A percentile compares a stretch with the other conserved stretches of the same genome.
Evolutionary conservation across 768 basidiomycete genomes (phyloP).

Genomic region (Mrakia hoshinonis): DNA sequence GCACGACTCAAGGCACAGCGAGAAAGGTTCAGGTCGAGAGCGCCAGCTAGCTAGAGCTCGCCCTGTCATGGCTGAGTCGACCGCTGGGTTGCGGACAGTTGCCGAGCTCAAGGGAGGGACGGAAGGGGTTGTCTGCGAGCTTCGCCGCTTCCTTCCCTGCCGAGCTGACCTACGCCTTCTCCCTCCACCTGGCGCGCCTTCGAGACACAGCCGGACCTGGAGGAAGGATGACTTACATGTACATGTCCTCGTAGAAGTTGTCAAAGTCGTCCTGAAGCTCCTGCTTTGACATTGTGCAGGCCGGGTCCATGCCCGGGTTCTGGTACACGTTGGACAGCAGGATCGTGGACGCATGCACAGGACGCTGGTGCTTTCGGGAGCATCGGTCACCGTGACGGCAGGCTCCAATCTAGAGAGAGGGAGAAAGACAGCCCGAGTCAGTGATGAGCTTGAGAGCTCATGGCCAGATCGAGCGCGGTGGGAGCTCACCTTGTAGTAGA

Average conservation of each 20-base stretch:
- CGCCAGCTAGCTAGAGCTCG: too few species aligned
- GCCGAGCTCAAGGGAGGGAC: too few species aligned
- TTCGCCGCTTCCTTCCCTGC: too few species aligned
- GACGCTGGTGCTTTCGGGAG: constrained; percentile 93
- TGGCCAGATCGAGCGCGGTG: neutral
- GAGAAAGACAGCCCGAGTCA: constrained; percentile 8
- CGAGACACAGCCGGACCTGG: neutral
- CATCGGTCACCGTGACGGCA: constrained; percentile 97
- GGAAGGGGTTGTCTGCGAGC: too few species aligned
- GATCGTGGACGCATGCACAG: constrained; percentile 86
- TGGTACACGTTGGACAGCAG: constrained; percentile 95
- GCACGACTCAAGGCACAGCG: too few species aligned
- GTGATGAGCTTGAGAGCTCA: neutral
- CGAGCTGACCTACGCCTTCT: too few species aligned
- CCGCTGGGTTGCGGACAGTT: too few species aligned
- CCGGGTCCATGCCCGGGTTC: constrained; percentile 88
- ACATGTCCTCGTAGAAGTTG: constrained; percentile 65
- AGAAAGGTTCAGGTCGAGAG: too few species aligned
- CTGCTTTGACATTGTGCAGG: constrained; percentile 76
- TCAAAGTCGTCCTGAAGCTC: constrained; percentile 47
- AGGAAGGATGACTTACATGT: constrained; percentile 47
- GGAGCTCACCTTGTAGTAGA: constrained; percentile 80
- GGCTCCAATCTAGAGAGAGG: constrained; percentile 69
- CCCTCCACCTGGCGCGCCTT: too few species aligned
- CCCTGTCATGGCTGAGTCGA: too few species aligned